These are phyloP conservation scores for Coemansia sp. DNA, from an alignment of 192 early-diverging fungal genomes.

Conservation along the genomic window DNA sequence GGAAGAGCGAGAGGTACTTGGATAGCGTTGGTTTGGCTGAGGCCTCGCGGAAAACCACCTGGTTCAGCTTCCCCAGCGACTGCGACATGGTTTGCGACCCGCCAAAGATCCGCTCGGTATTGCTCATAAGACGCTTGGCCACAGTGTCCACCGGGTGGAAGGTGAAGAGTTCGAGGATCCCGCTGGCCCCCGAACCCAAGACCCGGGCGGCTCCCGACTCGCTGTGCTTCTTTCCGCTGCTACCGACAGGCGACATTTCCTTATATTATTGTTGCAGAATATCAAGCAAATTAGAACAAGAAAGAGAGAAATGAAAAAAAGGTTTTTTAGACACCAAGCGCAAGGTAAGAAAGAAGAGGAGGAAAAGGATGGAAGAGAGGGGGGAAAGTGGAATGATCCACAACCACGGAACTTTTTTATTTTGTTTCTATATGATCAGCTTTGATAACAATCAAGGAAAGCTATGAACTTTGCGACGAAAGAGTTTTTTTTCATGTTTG, in stretches of 20 bases:
- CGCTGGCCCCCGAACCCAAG: slow-evolving; percentile 86
- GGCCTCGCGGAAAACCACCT: slow-evolving; percentile 91
- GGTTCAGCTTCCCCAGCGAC: slow-evolving; percentile 70
- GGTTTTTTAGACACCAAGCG: neutral
- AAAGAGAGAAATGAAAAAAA: slow-evolving; percentile 5
- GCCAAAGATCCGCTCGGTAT: slow-evolving; percentile 75
- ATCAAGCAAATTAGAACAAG: neutral
- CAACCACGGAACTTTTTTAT: slow-evolving; percentile 4
- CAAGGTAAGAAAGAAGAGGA: neutral
- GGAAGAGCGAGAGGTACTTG: slow-evolving; percentile 95
- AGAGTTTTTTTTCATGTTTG: neutral
- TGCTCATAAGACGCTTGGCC: slow-evolving; percentile 98
- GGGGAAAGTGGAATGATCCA: neutral
- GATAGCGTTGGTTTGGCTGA: slow-evolving; percentile 66
- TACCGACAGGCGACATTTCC: slow-evolving; percentile 44
- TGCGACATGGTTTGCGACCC: slow-evolving; percentile 64
- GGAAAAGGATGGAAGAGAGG: neutral
- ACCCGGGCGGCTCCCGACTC: slow-evolving; percentile 90
- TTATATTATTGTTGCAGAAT: neutral
- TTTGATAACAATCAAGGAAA: neutral
- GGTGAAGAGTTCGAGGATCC: slow-evolving; percentile 90
- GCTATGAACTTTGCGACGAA: neutral
- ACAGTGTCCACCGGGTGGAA: slow-evolving; percentile 99
- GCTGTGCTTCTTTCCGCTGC: slow-evolving; percentile 65
- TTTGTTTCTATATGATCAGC: too few relatives aligned